phyloP scores from a whole-genome alignment of 768 basidiomycete species.

The Kwoniella shandongensis region DNA sequence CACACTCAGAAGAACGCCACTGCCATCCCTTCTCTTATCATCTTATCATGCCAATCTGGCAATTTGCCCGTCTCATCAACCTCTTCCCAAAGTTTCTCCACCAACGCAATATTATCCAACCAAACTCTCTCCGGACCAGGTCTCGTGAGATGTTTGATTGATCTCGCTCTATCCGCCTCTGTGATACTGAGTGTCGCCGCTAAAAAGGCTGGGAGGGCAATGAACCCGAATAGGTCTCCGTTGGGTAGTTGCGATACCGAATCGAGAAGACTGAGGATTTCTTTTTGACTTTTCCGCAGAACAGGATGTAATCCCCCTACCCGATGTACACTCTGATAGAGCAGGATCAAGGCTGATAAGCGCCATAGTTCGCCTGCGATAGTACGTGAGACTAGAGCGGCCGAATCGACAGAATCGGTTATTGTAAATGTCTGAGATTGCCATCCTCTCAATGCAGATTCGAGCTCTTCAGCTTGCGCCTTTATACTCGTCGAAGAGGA shows the following conservation, averaged over 20 bases:
- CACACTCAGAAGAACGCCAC: constrained; percentile 26
- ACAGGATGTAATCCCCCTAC: constrained; percentile 28
- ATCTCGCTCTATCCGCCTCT: constrained; percentile 21
- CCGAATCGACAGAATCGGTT: constrained; percentile 14
- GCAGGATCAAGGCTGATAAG: constrained; percentile 17
- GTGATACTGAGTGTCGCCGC: constrained; percentile 22
- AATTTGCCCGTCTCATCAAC: constrained; percentile 25
- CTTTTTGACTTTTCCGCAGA: constrained; percentile 16
- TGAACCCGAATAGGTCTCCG: constrained; percentile 29
- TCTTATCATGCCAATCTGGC: constrained; percentile 34
- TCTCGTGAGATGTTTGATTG: constrained; percentile 19
- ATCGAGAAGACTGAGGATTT: constrained; percentile 29
- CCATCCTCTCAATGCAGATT: constrained; percentile 21
- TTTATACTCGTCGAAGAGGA: constrained; percentile 8
- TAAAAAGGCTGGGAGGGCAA: constrained; percentile 29
- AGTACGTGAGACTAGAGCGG: constrained; percentile 27
- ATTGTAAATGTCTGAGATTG: constrained; percentile 8
- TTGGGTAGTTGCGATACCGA: constrained; percentile 23
- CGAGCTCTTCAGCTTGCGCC: constrained; percentile 24
- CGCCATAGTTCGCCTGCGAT: constrained; percentile 33
- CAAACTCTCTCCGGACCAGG: constrained; percentile 29
- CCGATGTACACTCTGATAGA: constrained; percentile 27
- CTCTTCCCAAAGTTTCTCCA: constrained; percentile 33
- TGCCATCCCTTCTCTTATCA: constrained; percentile 26
- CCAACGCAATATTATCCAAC: constrained; percentile 31